Base-by-base conservation (phyloP, 495 filamentous ascomycete genomes). In the Echria macrotheca region DNA sequence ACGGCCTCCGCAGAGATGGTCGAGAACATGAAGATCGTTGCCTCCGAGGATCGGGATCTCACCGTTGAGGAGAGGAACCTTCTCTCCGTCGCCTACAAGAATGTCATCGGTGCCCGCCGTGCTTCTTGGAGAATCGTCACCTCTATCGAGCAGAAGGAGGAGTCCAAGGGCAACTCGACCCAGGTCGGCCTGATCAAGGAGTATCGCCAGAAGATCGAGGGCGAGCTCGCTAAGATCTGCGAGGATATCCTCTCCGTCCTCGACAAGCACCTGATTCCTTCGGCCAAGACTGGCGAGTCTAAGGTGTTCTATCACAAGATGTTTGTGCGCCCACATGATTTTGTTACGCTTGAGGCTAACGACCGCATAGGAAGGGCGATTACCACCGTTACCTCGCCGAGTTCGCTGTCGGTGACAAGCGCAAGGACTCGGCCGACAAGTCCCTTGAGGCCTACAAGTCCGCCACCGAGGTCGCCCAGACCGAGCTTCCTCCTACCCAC, bases 261-360 rank as follows among this genome's bases (percentile, higher is more conserved):
- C 49, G 93, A 97, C 74, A 72, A 91, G 73, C 89, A 96, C 77
- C 76, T 98, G 64, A 97, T 98, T 70, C 89, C 89, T 49, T 95
- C 89, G 56, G 94, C 93, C 58, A 84, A 95, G 81, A 87, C 80
- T 64, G 93, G 94, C 67, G 93, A 98, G 78, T 96, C 91, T 55
- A 97, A 97, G 83, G 93, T 98, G 55, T 98, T 98, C 77, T 98
- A 98, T 79, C 93, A 98, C 86, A 98, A 98, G 85, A 98, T 98
- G 90, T 95, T 68, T 51, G 84, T 74, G 7, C 12, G 35, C 29
- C 33, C 15, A 10, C 38, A 39, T 32, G 1, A 11, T 22, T 32
- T 36, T 8, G 3, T 31, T 47, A n/a, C n/a, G n/a, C n/a, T n/a
- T n/a, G n/a, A n/a, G 56, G 39, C 60, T 75, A 54, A 75, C 58